phyloP scores from a whole-genome alignment of 2,329 filamentous ascomycete genomes.

The Neospermospora avenae region DNA sequence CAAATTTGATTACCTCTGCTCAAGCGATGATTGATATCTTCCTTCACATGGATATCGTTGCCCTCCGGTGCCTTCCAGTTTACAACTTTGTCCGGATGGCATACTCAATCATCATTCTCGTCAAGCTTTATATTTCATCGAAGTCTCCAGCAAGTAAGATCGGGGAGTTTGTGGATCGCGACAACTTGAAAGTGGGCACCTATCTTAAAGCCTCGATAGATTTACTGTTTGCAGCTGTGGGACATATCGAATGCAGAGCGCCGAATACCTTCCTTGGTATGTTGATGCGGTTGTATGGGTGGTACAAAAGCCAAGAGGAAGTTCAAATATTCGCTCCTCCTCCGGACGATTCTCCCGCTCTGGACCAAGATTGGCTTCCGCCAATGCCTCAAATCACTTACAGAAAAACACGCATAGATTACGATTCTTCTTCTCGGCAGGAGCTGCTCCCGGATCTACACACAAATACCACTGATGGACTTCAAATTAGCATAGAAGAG shows the following conservation, averaged over 20 bases:
- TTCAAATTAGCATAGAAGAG: not conserved
- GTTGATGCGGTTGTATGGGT: conserved; percentile 61
- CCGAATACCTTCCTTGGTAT: conserved; percentile 67
- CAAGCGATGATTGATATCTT: conserved; percentile 50
- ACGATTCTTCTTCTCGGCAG: not conserved
- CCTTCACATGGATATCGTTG: conserved; percentile 40
- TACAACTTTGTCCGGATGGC: conserved; percentile 48
- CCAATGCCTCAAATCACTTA: conserved; percentile 37
- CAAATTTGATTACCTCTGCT: conserved; percentile 46
- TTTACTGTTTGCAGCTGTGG: conserved; percentile 60
- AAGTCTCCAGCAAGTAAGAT: conserved; percentile 60
- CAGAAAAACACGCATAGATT: not conserved
- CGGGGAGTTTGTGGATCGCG: conserved; percentile 60
- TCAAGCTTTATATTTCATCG: conserved; percentile 56
- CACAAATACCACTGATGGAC: not conserved
- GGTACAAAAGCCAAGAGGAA: conserved; percentile 54
- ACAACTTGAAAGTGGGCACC: conserved; percentile 57
- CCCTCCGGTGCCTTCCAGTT: conserved; percentile 45
- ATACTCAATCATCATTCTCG: conserved; percentile 51
- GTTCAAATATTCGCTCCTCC: conserved; percentile 15
- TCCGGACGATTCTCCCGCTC: not conserved
- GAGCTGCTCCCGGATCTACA: not conserved
- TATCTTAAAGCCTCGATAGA: conserved; percentile 67
- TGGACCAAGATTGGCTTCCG: conserved; percentile 21
- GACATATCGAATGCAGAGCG: conserved; percentile 58